These are phyloP conservation scores for Boechera stricta DNA, from an alignment of 345 rosid genomes.

Conservation along the genomic window DNA sequence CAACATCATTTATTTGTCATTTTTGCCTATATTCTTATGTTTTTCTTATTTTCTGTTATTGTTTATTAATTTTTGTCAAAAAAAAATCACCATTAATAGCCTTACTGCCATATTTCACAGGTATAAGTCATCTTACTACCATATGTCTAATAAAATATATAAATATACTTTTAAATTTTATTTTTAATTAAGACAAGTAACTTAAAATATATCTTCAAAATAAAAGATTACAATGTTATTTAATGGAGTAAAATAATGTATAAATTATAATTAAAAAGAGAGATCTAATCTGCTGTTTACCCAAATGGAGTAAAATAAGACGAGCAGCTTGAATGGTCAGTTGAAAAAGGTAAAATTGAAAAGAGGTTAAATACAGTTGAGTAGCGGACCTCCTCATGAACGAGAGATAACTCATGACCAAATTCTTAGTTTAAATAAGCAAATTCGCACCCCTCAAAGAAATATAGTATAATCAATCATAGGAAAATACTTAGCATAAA, in stretches of 20 bases:
- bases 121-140: no score
- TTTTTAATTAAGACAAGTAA: no score
- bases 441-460: background rate
- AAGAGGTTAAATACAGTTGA: no score
- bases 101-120: no score
- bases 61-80: no score
- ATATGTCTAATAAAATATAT: no score
- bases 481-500: background rate
- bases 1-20: no score
- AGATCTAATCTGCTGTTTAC: background rate
- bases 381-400: background rate
- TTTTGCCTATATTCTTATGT: no score
- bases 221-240: background rate
- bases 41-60: no score
- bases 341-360: background rate
- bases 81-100: no score
- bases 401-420: background rate
- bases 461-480: background rate
- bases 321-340: background rate
- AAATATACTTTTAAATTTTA: no score
- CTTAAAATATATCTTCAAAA: background rate
- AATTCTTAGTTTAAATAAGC: conserved; percentile 12
- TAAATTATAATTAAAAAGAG: background rate
- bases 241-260: background rate
- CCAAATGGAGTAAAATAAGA: background rate